Evolutionary conservation across 306 rosid species (phyloP), one percentile per base, ranked within the genome.

Genomic region (Rubus parviflorus): DNA sequence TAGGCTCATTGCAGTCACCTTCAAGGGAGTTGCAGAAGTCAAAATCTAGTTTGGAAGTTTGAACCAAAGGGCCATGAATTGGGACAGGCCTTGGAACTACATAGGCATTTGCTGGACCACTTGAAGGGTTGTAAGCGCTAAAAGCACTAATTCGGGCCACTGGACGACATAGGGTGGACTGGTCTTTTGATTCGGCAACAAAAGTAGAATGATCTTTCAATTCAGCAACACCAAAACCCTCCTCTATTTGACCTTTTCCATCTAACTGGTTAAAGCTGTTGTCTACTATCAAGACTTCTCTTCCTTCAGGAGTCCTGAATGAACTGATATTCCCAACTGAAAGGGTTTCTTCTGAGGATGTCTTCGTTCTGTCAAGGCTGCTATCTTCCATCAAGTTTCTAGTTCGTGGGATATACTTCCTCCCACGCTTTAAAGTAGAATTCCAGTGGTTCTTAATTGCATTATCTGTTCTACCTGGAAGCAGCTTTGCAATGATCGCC

Each of bases 361-460:
- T 85, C 80, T 79, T 91, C 67, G 86, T 73, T 84, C 80, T 89
- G 63, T 87, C 88, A 51, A 56, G 43, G 77, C 80, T 78, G 48
- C 83, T 83, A 69, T 82, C 88, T 63, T 79, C 88, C 72, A 63
- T 65, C 76, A 30, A 72, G 38, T 79, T 83, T 66, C 63, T 72
- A 46, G 63, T 53, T 56, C 62, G 60, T 4, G 77, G 48, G 43
- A 77, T 57, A 70, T 67, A 63, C 84, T 81, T 72, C 87, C 83
- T 49, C 84, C 86, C 88, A 57, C 92, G 90, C 85, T 75, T 91
- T 23, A 91, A 88, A 9, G 97, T 87, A 78, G 97, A 91, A 80
- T 91, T 91, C 93, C 97, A 91, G 77, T 91, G 97, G 68, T 89
- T 91, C 81, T 91, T 91, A 51, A 91, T 91, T 13, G 90, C 90